These are phyloP conservation scores for Phytophthora sojae DNA, from an alignment of 352 stramenopile genomes.

Conservation along the genomic window DNA sequence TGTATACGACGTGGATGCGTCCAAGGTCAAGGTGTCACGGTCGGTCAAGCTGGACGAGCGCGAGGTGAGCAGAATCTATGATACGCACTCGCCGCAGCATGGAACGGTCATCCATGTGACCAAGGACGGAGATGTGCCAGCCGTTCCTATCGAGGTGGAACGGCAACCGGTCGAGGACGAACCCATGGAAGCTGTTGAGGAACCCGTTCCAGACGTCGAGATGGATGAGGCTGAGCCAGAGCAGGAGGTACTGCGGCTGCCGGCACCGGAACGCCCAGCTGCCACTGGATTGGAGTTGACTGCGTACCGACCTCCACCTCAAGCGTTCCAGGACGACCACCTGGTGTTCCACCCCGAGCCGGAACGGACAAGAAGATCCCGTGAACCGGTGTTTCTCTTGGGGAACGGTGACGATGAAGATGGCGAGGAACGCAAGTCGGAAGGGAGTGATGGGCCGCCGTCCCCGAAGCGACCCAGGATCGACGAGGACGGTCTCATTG, in stretches of 20 bases:
- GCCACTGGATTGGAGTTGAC: slow-evolving; percentile 5
- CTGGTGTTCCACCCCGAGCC: slow-evolving; percentile 8
- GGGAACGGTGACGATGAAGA: slow-evolving; percentile 5
- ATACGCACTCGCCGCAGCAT: not conserved
- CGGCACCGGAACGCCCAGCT: not conserved
- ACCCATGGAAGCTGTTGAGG: slow-evolving; percentile 11
- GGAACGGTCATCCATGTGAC: slow-evolving; percentile 8
- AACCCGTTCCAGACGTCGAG: slow-evolving; percentile 6
- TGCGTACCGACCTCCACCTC: not conserved
- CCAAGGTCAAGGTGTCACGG: slow-evolving; percentile 23
- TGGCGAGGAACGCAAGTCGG: slow-evolving; percentile 8
- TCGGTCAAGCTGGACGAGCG: slow-evolving; percentile 31
- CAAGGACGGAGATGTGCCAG: not conserved
- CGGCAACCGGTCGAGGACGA: not conserved
- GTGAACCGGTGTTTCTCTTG: slow-evolving; percentile 7
- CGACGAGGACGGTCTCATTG: slow-evolving; percentile 20
- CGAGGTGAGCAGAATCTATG: slow-evolving; percentile 13
- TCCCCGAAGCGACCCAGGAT: slow-evolving; percentile 20
- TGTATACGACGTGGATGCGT: slow-evolving; percentile 22
- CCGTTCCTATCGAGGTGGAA: not conserved
- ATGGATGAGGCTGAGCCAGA: slow-evolving; percentile 7
- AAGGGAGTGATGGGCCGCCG: slow-evolving; percentile 26
- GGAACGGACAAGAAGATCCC: not conserved
- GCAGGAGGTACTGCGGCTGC: slow-evolving; percentile 4
- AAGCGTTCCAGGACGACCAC: slow-evolving; percentile 3